Base-by-base conservation (phyloP, 164 flowering plant species). In the Sedum album region DNA sequence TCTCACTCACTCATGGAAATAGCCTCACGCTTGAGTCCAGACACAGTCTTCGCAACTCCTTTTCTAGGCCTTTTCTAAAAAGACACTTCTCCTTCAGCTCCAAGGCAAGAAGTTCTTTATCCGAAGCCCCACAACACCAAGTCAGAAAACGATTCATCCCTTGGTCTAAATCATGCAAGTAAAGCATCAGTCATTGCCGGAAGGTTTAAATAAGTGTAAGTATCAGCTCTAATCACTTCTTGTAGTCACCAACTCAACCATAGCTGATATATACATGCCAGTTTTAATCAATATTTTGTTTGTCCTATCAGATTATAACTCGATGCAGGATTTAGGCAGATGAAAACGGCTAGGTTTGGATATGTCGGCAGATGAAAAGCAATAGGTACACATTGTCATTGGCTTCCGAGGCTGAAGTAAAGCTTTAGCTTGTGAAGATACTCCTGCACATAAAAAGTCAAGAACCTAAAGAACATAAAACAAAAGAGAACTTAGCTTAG, bases 31-130 rank as follows among this genome's bases (percentile, higher is more conserved):
- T 46, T 25, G 85, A 75, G 36, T 35, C 89, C 21, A 83, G 88
- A 72, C 80, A 88, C 61, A 88, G 90, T 68, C 35, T 71, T 69
- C 82, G 76, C 74, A 76, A 81, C 68, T 83, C 91, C 23, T 77
- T 78, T 15, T 81, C 74, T 21, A 86, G 76, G 79, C 92, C 92
- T 5, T 90, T 89, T 76, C 82, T 88, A 79, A 86, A 69, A 73
- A 79, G 94, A 21, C 96, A 85, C 61, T 93, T 93, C 69, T 89
- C 94, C 4, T 77, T 93, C 39, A 87, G 96, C 20, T 79, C 85
- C 4, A 87, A 82, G 66, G 69, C 80, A 53, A 70, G 67, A 66
- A 81, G 81, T 68, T 74, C 86, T 35, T 42, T 79, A 26, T 69
- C 81, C 3, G 87, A 76, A 68, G 81, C 53, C 23, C 38, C 38